These are phyloP conservation scores for Ramaria sp. DNA, from an alignment of 768 basidiomycete genomes.

Conservation along the genomic window DNA sequence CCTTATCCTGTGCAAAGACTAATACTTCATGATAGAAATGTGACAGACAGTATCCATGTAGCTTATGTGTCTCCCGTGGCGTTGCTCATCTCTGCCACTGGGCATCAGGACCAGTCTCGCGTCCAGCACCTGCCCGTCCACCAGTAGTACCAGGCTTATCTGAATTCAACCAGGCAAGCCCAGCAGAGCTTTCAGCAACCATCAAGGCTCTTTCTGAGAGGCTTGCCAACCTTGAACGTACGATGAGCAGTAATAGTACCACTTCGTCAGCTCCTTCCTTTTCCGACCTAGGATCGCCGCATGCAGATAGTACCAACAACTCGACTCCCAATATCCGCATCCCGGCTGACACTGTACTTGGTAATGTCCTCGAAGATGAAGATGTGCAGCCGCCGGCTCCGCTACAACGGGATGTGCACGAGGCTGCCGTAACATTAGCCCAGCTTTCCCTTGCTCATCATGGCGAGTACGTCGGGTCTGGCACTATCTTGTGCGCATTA, in stretches of 20 bases:
- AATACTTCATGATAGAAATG: conserved; percentile 32
- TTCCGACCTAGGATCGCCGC: conserved; percentile 28
- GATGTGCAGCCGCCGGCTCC: conserved; percentile 10
- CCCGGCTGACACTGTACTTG: conserved; percentile 23
- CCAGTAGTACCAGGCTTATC: conserved; percentile 2
- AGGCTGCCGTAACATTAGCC: conserved; percentile 30
- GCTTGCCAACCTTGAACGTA: conserved; percentile 17
- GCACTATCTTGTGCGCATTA: conserved; percentile 35
- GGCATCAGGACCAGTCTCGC: conserved; percentile 13
- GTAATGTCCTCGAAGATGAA: background rate
- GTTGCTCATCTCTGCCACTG: conserved; percentile 21
- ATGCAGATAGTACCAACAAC: conserved; percentile 31
- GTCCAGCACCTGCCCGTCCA: background rate
- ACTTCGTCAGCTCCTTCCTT: background rate
- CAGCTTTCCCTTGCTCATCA: conserved; percentile 33
- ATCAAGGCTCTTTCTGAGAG: conserved; percentile 16
- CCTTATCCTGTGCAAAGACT: conserved; percentile 3
- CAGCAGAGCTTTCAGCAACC: conserved; percentile 3
- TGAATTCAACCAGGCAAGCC: background rate
- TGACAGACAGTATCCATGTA: conserved; percentile 23
- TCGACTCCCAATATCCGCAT: conserved; percentile 30
- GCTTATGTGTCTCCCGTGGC: conserved; percentile 20
- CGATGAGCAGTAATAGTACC: conserved; percentile 4
- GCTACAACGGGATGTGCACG: conserved; percentile 22
- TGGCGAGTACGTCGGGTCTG: conserved; percentile 37